These are phyloP conservation scores for Phlegmacium glaucopus DNA, from an alignment of 768 basidiomycete species.

Conservation along the genomic window DNA sequence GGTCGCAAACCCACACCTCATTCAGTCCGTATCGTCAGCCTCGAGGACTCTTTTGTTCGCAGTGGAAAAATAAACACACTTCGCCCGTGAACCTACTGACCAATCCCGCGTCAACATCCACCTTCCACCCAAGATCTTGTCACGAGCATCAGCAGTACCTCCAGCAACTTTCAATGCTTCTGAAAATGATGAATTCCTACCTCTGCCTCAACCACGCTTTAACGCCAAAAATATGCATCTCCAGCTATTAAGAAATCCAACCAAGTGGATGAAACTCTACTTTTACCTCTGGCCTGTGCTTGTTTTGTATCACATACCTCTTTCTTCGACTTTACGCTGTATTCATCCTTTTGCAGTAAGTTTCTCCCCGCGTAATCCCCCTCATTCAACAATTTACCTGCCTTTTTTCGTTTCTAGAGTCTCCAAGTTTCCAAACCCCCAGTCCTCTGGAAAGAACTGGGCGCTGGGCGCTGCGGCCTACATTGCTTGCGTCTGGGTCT, in stretches of 20 bases:
- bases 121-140: constrained; percentile 18
- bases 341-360: constrained; percentile 81
- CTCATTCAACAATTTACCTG: not conserved
- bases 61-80: constrained; percentile 29
- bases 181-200: constrained; percentile 12
- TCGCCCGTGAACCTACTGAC: constrained; percentile 46
- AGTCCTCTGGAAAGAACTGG: constrained; percentile 75
- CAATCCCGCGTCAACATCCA: constrained; percentile 40
- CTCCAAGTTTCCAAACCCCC: constrained; percentile 70
- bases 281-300: constrained; percentile 71
- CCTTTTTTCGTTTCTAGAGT: constrained; percentile 51
- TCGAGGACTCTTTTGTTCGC: constrained; percentile 44
- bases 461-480: constrained; percentile 80
- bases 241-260: constrained; percentile 63
- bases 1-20: constrained; percentile 81
- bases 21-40: constrained; percentile 76
- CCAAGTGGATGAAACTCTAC: constrained; percentile 49
- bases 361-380: constrained; percentile 21
- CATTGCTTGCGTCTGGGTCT: constrained; percentile 71
- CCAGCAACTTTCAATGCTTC: constrained; percentile 14
- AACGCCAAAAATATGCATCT: constrained; percentile 62
- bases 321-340: constrained; percentile 86
- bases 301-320: constrained; percentile 65
- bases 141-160: constrained; percentile 13
- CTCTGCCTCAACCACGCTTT: constrained; percentile 60